A percentile compares a stretch with the other conserved stretches of the same genome.
Conservation (phyloP, 208 protist species). For the Naegleria gruberi region DNA sequence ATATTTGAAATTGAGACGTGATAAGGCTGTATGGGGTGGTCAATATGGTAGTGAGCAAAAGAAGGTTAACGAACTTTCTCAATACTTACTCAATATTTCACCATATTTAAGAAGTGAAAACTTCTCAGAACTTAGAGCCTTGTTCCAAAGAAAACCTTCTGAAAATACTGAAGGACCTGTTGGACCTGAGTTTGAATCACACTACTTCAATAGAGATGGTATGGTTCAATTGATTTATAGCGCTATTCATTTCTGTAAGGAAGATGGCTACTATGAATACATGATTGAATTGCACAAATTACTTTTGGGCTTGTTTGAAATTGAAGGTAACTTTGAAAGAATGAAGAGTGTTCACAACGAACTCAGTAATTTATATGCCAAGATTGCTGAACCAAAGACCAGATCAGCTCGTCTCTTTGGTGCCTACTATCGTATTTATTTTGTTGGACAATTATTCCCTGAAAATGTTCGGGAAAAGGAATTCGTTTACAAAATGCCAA, state of each 20-base stretch:
- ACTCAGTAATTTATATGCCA: conserved; percentile 35
- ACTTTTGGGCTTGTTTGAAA: conserved; percentile 42
- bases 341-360: conserved; percentile 38
- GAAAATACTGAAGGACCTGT: conserved; percentile 29
- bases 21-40: conserved; percentile 7
- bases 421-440: conserved; percentile 46
- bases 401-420: conserved; percentile 36
- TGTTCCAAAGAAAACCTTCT: conserved; percentile 25
- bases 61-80: conserved; percentile 31
- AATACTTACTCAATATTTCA: conserved; percentile 29
- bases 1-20: conserved; percentile 41
- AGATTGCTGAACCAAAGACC: conserved; percentile 34
- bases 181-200: conserved; percentile 29
- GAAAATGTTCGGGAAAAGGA: conserved; percentile 36
- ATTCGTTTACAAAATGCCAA: conserved; percentile 53
- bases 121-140: conserved; percentile 21
- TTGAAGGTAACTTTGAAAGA: conserved; percentile 24
- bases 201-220: conserved; percentile 36
- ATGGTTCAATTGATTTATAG: conserved; percentile 25
- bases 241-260: conserved; percentile 33
- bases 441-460: conserved; percentile 42
- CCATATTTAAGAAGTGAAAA: conserved; percentile 14
- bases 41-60: conserved; percentile 16
- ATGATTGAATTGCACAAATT: conserved; percentile 43
- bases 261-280: conserved; percentile 35